Conservation (phyloP, 106 monocot genomes). For the Xerophyta viscosa region DNA sequence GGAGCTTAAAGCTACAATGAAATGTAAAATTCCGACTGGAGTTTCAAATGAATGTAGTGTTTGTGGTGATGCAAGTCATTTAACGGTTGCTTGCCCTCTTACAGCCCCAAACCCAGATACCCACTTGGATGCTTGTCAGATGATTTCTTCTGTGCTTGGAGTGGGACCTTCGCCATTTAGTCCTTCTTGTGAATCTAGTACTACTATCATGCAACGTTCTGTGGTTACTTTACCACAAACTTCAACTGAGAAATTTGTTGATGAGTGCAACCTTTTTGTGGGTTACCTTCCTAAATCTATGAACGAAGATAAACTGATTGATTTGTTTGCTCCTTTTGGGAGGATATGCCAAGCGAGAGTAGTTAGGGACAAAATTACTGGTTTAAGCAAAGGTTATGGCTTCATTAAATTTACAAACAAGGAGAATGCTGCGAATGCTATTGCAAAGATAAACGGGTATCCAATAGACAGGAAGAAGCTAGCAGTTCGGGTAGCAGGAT, state of each 20-base stretch:
- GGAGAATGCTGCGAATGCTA: conserved; percentile 56
- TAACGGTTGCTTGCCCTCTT: conserved; percentile 82
- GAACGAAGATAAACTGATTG: conserved; percentile 65
- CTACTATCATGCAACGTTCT: too few species aligned
- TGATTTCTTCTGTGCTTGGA: conserved; percentile 33
- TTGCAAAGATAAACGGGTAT: conserved; percentile 73
- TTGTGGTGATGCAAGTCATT: conserved; percentile 90
- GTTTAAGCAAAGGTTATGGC: conserved; percentile 85
- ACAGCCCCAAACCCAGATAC: conserved; percentile 66
- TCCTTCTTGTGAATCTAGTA: background rate
- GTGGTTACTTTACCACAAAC: too few species aligned
- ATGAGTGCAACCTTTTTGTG: conserved; percentile 86
- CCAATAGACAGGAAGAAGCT: conserved; percentile 67
- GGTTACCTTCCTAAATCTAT: conserved; percentile 70
- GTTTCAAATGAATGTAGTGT: conserved; percentile 79
- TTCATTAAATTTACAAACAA: conserved; percentile 85
- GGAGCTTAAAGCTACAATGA: conserved; percentile 10
- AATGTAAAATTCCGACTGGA: conserved; percentile 42
- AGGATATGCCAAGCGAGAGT: conserved; percentile 85
- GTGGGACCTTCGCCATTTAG: conserved; percentile 15
- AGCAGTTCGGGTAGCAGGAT: conserved; percentile 83
- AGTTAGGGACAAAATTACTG: conserved; percentile 70
- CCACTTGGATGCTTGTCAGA: conserved; percentile 53
- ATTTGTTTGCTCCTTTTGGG: conserved; percentile 64
- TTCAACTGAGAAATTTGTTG: conserved; percentile 63